Conservation (phyloP, 257 asterid genomes). For the Catharanthus roseus region DNA sequence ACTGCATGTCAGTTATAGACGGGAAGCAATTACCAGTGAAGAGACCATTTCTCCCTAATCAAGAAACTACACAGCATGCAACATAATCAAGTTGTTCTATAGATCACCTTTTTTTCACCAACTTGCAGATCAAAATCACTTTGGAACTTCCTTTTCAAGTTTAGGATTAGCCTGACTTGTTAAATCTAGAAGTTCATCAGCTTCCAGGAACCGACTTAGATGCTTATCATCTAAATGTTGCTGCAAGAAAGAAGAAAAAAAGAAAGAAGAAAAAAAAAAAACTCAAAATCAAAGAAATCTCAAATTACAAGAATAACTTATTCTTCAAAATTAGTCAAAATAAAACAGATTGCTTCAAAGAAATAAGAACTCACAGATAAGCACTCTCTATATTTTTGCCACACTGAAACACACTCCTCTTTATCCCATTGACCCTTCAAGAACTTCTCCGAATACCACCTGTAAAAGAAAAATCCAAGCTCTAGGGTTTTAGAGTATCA, state of each 20-base stretch:
- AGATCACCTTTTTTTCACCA: conserved; percentile 11
- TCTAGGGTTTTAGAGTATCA: conserved; percentile 14
- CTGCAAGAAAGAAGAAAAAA: conserved; percentile 29
- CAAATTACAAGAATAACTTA: background rate
- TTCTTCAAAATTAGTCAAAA: background rate
- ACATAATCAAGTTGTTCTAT: background rate
- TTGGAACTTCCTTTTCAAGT: conserved; percentile 29
- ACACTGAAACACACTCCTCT: conserved; percentile 66
- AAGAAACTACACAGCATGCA: background rate
- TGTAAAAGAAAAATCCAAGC: conserved; percentile 13
- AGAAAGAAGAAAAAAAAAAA: background rate
- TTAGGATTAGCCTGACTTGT: conserved; percentile 34
- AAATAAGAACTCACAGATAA: conserved; percentile 48
- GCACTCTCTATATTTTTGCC: conserved; percentile 80
- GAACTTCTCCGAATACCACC: conserved; percentile 88
- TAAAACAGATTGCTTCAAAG: background rate
- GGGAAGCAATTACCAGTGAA: background rate
- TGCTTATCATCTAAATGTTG: conserved; percentile 89
- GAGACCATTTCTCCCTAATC: background rate
- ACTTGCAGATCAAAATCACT: conserved; percentile 10
- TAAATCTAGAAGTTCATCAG: conserved; percentile 48
- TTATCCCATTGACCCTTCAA: conserved; percentile 90
- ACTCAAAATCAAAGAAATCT: background rate
- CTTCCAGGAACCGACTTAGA: conserved; percentile 74
- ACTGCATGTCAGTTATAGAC: too few species aligned